Conservation (phyloP, 306 rosid genomes). For the Corylus americana region DNA sequence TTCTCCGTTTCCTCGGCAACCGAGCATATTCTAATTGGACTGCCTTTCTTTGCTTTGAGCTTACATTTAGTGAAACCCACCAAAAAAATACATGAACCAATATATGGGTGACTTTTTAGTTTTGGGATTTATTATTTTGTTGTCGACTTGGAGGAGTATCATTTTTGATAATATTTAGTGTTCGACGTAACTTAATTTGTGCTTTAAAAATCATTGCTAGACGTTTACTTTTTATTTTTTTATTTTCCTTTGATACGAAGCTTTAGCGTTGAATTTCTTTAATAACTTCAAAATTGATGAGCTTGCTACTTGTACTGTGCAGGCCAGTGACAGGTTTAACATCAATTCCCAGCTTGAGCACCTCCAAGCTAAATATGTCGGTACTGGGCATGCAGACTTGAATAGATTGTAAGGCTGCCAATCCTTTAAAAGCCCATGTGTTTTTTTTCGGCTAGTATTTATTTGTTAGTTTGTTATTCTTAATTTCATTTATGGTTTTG, state of each 20-base stretch:
- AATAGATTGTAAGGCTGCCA: constrained; percentile 68
- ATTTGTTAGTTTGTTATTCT: not conserved
- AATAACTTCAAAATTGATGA: not conserved
- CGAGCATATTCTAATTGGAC: too few species aligned
- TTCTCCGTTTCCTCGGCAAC: not conserved
- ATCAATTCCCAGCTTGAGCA: constrained; percentile 96
- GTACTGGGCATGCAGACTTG: constrained; percentile 93
- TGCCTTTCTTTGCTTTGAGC: not conserved
- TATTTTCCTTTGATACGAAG: too few species aligned
- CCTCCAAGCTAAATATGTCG: constrained; percentile 95
- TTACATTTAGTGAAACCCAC: not conserved
- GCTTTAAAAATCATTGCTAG: not conserved
- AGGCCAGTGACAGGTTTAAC: constrained; percentile 97
- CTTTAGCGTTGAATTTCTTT: not conserved
- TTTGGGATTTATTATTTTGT: not conserved
- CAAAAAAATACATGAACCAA: not conserved
- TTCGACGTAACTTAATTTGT: not conserved
- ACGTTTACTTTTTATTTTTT: not conserved
- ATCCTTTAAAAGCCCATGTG: not conserved
- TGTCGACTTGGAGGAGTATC: not conserved
- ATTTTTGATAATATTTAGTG: not conserved
- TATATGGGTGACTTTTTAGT: not conserved
- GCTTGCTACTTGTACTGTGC: constrained; percentile 10
- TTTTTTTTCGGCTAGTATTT: not conserved
- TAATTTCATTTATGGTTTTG: not conserved